Evolutionary conservation across 75 land plant species (phyloP).

Genomic region (Cunninghamia lanceolata): DNA sequence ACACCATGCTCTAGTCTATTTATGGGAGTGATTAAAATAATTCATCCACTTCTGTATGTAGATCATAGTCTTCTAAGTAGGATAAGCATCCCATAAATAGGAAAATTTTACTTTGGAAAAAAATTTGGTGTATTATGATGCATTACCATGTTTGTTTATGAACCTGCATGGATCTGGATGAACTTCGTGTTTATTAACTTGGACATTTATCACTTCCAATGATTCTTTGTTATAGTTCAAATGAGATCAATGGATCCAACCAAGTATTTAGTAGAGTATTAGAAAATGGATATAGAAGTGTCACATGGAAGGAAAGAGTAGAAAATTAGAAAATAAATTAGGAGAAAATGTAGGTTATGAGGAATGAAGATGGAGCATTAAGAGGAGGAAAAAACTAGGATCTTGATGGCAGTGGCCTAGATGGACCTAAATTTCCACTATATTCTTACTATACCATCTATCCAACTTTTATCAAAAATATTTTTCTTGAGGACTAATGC

Average conservation of each 20-base stretch:
- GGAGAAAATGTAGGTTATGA: conserved; percentile 42
- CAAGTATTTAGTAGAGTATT: conserved; percentile 71
- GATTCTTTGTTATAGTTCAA: conserved; percentile 34
- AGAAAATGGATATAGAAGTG: conserved; percentile 93
- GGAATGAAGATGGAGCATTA: conserved; percentile 19
- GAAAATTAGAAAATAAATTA: conserved; percentile 71
- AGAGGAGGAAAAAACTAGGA: conserved; percentile 39
- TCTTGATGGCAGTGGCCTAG: conserved; percentile 21
- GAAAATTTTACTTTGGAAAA: background rate
- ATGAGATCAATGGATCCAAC: conserved; percentile 74
- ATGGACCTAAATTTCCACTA: conserved; percentile 61
- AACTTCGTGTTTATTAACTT: background rate
- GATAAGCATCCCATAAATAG: background rate
- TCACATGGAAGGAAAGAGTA: conserved; percentile 86
- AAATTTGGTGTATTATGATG: background rate
- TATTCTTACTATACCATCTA: conserved; percentile 22
- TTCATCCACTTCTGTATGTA: conserved; percentile 63
- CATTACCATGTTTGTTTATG: background rate
- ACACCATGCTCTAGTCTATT: conserved; percentile 69
- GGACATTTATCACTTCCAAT: background rate
- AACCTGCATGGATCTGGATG: background rate
- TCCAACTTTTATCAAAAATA: background rate
- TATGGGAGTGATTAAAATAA: conserved; percentile 56
- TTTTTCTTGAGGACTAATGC: background rate
- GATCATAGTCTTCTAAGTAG: conserved; percentile 56